These are phyloP conservation scores for Mycosphaerella arachidis DNA, from an alignment of 2,329 filamentous ascomycete genomes.

Conservation along the genomic window DNA sequence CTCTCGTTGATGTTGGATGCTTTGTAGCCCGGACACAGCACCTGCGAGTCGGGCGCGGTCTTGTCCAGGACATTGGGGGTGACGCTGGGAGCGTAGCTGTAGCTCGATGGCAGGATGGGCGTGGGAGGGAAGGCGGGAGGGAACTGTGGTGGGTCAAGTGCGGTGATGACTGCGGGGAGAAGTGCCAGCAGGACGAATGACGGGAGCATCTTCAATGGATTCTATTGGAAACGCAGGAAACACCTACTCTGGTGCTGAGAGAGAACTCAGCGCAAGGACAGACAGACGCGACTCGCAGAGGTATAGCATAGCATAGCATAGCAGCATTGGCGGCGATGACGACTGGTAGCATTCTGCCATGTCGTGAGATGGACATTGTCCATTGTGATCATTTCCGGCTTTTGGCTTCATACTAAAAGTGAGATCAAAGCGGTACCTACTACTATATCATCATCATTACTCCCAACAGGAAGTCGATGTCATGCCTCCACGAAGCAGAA, in stretches of 20 bases:
- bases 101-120: conserved; percentile 22
- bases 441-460: no score
- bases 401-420: not conserved
- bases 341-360: not conserved
- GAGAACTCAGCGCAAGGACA: not conserved
- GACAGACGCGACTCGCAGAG: not conserved
- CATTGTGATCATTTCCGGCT: not conserved
- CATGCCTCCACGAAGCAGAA: not conserved
- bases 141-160: conserved; percentile 24
- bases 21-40: conserved; percentile 27
- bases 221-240: no score
- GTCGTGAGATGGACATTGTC: not conserved
- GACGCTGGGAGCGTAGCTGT: conserved; percentile 26
- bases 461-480: not conserved
- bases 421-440: no score
- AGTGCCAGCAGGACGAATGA: not conserved
- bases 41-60: conserved; percentile 25
- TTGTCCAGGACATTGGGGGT: conserved; percentile 26
- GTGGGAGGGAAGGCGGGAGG: conserved; percentile 27
- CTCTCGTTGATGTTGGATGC: conserved; percentile 22
- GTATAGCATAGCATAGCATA: no score
- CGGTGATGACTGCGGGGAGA: conserved; percentile 2
- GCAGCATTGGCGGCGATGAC: not conserved
- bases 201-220: no score
- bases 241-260: not conserved